A percentile compares a stretch with the other conserved stretches of the same genome.
phyloP scores from a whole-genome alignment of 768 basidiomycete species.

The Tylopilus rubrobrunneus region DNA sequence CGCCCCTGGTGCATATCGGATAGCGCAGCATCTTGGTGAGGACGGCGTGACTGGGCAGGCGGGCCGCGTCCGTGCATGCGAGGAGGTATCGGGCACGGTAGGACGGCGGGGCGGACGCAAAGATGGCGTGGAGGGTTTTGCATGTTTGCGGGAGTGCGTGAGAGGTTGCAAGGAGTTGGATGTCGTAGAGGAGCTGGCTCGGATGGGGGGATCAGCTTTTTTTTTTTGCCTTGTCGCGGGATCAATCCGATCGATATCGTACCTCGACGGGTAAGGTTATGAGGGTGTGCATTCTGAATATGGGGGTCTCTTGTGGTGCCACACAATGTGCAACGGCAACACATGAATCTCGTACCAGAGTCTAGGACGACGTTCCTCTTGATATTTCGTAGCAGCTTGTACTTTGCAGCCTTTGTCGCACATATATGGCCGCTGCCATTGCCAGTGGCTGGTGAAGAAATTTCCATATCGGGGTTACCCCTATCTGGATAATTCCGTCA shows the following conservation, averaged over 20 bases:
- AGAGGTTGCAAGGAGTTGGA: constrained; percentile 70
- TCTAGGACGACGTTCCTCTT: not conserved
- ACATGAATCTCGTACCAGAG: not conserved
- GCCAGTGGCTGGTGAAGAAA: no score
- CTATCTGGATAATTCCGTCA: no score
- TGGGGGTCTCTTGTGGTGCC: not conserved
- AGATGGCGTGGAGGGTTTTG: constrained; percentile 49
- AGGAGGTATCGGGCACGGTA: constrained; percentile 68
- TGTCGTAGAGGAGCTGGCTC: constrained; percentile 68
- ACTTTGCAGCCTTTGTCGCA: not conserved
- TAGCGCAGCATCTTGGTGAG: constrained; percentile 47
- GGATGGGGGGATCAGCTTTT: not conserved
- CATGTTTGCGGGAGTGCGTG: constrained; percentile 58
- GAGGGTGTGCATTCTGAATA: constrained; percentile 17
- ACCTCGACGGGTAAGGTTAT: constrained; percentile 36
- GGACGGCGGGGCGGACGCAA: constrained; percentile 50
- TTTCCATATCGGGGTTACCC: no score
- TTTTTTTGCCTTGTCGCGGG: not conserved
- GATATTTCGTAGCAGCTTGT: no score
- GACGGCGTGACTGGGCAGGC: constrained; percentile 6
- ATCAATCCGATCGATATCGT: constrained; percentile 2
- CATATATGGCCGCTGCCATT: no score
- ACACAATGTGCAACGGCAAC: not conserved
- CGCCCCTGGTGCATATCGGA: constrained; percentile 33
- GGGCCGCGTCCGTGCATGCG: constrained; percentile 26